phyloP scores from a whole-genome alignment of 768 basidiomycete species.

The Rhizopogon rudus region DNA sequence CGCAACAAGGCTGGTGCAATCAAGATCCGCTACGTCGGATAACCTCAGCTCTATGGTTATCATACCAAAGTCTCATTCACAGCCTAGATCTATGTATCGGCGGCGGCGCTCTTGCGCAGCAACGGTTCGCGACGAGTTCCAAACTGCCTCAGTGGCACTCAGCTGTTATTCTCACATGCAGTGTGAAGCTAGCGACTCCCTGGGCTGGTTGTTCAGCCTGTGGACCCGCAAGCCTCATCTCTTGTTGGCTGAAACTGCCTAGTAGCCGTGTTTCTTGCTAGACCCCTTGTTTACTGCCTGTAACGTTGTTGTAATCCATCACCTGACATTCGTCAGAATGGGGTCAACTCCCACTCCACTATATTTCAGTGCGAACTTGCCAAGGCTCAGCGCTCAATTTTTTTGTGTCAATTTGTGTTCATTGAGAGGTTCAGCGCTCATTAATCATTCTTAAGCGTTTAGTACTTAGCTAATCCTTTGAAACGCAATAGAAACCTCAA shows the following conservation, averaged over 20 bases:
- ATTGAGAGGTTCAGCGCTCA: too few relatives aligned
- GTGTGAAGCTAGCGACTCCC: neutral
- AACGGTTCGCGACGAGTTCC: neutral
- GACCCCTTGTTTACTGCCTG: neutral
- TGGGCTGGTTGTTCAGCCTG: neutral
- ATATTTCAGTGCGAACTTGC: neutral
- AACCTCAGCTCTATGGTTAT: conserved; percentile 16
- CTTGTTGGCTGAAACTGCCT: neutral
- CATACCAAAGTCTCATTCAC: conserved; percentile 3
- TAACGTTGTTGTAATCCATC: neutral
- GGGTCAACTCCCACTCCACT: neutral
- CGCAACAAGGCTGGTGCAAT: conserved; percentile 63
- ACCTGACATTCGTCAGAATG: neutral
- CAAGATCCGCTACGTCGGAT: conserved; percentile 77
- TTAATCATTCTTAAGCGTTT: too few relatives aligned
- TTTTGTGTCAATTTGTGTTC: too few relatives aligned
- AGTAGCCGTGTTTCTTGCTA: neutral
- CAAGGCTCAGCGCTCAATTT: too few relatives aligned
- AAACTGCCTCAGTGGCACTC: neutral
- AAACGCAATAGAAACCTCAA: neutral
- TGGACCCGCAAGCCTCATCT: neutral
- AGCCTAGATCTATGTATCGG: conserved; percentile 13
- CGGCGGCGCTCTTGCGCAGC: conserved; percentile 15
- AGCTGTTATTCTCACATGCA: neutral
- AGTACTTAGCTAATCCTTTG: neutral